Evolutionary conservation across 2,329 filamentous ascomycete genomes (phyloP), one percentile per base, ranked within the genome.

Genomic region (Acrocalymma vagum): DNA sequence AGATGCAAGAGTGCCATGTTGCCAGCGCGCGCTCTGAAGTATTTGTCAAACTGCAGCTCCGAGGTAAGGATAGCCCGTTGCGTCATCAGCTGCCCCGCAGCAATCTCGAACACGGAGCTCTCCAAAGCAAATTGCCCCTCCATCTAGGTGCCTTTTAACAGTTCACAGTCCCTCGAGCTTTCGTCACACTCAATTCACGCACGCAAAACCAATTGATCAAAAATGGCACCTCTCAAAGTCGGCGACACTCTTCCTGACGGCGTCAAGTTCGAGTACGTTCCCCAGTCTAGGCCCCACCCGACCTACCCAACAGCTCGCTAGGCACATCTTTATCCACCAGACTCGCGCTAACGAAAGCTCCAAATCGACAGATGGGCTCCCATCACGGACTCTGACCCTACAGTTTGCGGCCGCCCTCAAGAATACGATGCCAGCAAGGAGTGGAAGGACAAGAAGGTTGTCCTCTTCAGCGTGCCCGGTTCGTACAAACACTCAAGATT

Each of bases 231-330:
- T 71, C 81, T 94, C 72, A 85, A 92, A 71, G 81, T 81, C 69
- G 92, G 92, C 67, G 90, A 95, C 72, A 77, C 78, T 69, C 93
- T 97, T 80, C 92, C 92, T 58, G 77, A 84, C 58, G 87, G 81
- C 60, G 86, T 95, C 48, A 78, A 79, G 71, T 96, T 96, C 80
- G 78, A 79, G 83, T 86, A 73, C 62, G 80, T 73, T 26, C 33
- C 21, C 13, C 36, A n/a, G n/a, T 35, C 28, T 9, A 21, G 22
- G 26, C 36, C 28, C 14, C 32, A 37, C 38, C 26, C 9, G 20
- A 23, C 32, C 17, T 7, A 15, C 14, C 8, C 26, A 32, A 11
- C 11, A 41, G 40, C 18, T 38, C 27, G 30, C n/a, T 15, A 33
- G 20, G 20, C 36, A 21, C 38, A 26, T 30, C 25, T 22, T 21